A percentile compares a stretch with the other conserved stretches of the same genome.
Conservation (phyloP, 1,284 basidiomycete genomes). For the Puccinia coronata region DNA sequence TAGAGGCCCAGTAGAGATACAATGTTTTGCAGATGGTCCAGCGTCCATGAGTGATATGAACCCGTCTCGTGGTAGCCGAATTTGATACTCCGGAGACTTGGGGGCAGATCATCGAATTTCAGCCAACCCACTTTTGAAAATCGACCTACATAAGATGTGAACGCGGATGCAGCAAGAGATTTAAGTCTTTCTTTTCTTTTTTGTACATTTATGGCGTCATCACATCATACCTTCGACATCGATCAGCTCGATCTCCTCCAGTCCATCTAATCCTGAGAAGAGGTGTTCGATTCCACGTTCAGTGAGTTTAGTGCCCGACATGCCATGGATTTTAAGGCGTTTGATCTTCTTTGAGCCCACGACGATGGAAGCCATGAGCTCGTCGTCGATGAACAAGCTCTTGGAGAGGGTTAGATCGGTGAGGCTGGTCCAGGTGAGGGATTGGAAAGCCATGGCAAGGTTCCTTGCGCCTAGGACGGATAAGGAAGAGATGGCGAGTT, state of each 20-base stretch:
- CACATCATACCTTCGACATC: slow-evolving; percentile 39
- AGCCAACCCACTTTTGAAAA: slow-evolving; percentile 44
- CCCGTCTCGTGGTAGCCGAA: slow-evolving; percentile 44
- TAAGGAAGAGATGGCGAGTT: slow-evolving; percentile 26
- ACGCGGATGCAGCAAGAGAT: too few relatives aligned
- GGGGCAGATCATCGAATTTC: slow-evolving; percentile 25
- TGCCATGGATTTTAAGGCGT: slow-evolving; percentile 7
- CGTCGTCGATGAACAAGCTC: slow-evolving; percentile 41
- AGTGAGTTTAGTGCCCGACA: slow-evolving; percentile 43
- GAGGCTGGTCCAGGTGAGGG: slow-evolving; percentile 20
- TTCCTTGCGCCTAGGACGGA: slow-evolving; percentile 31
- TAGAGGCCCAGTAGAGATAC: slow-evolving; percentile 24
- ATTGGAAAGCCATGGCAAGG: slow-evolving; percentile 22
- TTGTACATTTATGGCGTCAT: too few relatives aligned
- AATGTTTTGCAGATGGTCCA: slow-evolving; percentile 38
- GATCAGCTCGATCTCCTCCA: slow-evolving; percentile 37
- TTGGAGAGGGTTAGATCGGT: slow-evolving; percentile 22
- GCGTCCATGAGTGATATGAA: slow-evolving; percentile 43
- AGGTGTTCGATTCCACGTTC: slow-evolving; percentile 40
- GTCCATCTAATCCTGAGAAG: slow-evolving; percentile 23
- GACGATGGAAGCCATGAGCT: slow-evolving; percentile 20
- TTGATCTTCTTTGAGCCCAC: slow-evolving; percentile 39
- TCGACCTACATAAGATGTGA: slow-evolving; percentile 22
- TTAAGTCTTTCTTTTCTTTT: too few relatives aligned
- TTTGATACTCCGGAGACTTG: slow-evolving; percentile 22